Base-by-base conservation (phyloP, 225 moss, liverwort and hornwort species). In the Straminergon stramineum region DNA sequence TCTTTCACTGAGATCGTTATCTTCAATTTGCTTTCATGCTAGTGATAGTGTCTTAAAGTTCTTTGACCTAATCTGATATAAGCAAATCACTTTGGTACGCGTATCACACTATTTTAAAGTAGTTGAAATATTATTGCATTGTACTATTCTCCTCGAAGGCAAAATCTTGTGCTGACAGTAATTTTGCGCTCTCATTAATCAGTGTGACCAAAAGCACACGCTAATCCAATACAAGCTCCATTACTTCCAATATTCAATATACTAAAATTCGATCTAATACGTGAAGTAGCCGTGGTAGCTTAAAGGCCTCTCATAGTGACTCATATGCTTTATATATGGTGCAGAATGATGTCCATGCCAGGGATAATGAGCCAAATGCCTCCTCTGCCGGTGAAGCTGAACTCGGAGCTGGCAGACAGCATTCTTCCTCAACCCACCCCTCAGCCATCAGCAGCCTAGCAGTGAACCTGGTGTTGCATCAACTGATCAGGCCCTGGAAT, bases 351-450 rank as follows among this genome's bases (percentile, higher is more conserved):
- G 89, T 95, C 95, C 41, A 97, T 99, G 99, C 99, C 99, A n/a
- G 99, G 99, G 69, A 97, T 99, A 56, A 99, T 99, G 99, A 99
- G 99, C 91, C 99, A 99, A 94, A 99, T 99, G 99, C 99, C 99
- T 63, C 98, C 97, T 79, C 93, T 99, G 88, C 99, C 99, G 62
- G 97, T 99, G 90, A 97, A 95, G 87, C 92, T 99, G 52, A 96
- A 97, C 88, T 96, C 95, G 18, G 97, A 97, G 69, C 95, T 98
- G 87, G 98, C 98, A 34, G 98, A 98, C 89, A 95, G 94, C 79
- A 95, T 98, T 90, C 96, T 98, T 68, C 97, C 98, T 74, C 94
- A 92, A 84, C 92, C 95, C 34, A 85, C 95, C 58, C 93, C 95
- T 86, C 97, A 96, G 92, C 92, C 95, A 52, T 91, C 96, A 57